Base-by-base conservation (phyloP, 192 early-diverging fungal species). In the Umbelopsis ramanniana region DNA sequence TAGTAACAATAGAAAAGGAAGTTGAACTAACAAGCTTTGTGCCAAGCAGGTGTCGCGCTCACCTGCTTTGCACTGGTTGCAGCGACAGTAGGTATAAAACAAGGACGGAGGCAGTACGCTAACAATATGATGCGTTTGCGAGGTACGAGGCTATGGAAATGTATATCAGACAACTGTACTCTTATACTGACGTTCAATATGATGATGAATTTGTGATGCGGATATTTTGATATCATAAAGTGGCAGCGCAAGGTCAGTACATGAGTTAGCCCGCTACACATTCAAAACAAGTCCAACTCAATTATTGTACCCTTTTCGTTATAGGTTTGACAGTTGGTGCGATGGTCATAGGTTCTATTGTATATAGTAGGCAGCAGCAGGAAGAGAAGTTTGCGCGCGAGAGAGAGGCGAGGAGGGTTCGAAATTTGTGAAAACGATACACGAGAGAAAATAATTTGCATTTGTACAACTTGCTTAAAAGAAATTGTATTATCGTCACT, bases 41-140 rank as follows among this genome's bases (percentile, higher is more conserved):
- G 23, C 46, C 19, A 50, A 38, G 3, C 47, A 81, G 79, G 79
- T 68, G 75, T 81, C 24, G 79, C 70, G 11, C 70, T 81, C 22
- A 81, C 79, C 4, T 81, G 79, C 15, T 81, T 81, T 72, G 79
- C 79, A 46, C 68, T 81, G 21, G 45, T 76, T 14, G 79, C 79
- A 23, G 79, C 79, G 15, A 77, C 79, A 2, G 70, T 81, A 53
- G 79, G 79, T 40, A 57, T 81, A 19, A 72, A 55, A 47, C 71
- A 66, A 6, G 79, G 79, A 2, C 73, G 76, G 24, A 57, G 66
- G 26, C 66, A 66, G 11, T 81, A 81, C 71, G 75, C 79, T 0
- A 81, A 81, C 52, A 73, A 71, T 57, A 81, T 81, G 79, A 74
- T 81, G 48, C 60, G 75, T 21, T 40, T 81, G n/a, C 45, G 79